Base-by-base conservation (phyloP, 2,329 filamentous ascomycete genomes). In the Ambrosiella xylebori region DNA sequence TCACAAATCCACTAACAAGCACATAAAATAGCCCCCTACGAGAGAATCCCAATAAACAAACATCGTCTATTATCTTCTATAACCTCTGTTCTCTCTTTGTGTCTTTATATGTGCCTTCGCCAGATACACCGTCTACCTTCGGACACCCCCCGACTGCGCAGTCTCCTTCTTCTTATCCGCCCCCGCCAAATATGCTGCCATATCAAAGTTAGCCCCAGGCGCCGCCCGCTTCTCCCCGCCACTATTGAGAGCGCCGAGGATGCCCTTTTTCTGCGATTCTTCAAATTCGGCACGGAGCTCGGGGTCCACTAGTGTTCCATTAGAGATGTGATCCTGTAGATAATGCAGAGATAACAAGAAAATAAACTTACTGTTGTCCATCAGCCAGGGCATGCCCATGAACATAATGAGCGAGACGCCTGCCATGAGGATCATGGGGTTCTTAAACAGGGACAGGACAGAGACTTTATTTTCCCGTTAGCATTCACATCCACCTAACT, bases 351-450 rank as follows among this genome's bases (percentile, higher is more conserved):
- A 17, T 27, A 9, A 15, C 13, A 13, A 51, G 57, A 38, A 36
- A 19, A 45, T 41, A 13, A 6, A 79, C 88, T 62, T 80, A 96
- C 90, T 95, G 68, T 93, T 96, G 56, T 97, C 90, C 74, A 97
- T 82, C 58, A 98, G 71, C 70, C 96, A 93, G 12, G 93, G 93
- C 86, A 97, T 88, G 63, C 90, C 90, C 65, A 97, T 78, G 62
- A 95, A 89, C 63, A 96, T 74, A 4, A 74, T 83, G 74, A 96
- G 81, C 61, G 84, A 88, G 44, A 93, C 82, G 39, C 95, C 71
- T 3, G 85, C 89, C 74, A 98, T 85, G 61, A 98, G 77, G 63
- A 97, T 96, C 89, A 97, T 97, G 2, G 93, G 93, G 68, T 88
- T 95, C 75, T 93, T 93, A 65, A 96, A 75, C 58, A 96, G 82